Base-by-base conservation (phyloP, 2,329 filamentous ascomycete genomes). In the Annulohypoxylon truncatum region DNA sequence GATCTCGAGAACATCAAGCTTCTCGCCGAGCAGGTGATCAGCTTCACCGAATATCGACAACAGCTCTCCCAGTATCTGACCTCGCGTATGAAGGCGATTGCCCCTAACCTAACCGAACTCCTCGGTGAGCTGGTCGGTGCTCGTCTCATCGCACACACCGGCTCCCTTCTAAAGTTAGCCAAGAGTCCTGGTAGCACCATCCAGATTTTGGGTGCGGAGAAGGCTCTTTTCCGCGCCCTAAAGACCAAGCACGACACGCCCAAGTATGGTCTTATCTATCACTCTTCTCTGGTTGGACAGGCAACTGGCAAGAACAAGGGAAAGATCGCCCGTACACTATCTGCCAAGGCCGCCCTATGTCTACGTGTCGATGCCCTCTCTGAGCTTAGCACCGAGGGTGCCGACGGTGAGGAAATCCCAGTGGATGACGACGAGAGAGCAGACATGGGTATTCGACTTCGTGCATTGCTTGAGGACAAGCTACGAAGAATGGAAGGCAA, bases 241-340 rank as follows among this genome's bases (percentile, higher is more conserved):
- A 99, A 99, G 89, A 99, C 96, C 52, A 98, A 99, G 87, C 95
- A 98, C 81, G 94, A 97, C 77, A 99, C 96, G 38, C 96, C 96
- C 77, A 99, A 98, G 82, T 99, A 98, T 76, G 96, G 96, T 87
- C 87, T 97, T 71, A 93, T 96, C 79, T 96, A 96, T 83, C 92
- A 97, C 81, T 92, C 92, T 51, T 96, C 93, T 26, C 88, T 99
- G 47, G 96, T 99, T 71, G 96, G 96, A 46, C 96, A 99, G 83
- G 96, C 96, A 28, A 97, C 93, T 18, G 96, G 96, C 76, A 95
- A 93, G 85, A 98, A 98, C 86, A 99, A 99, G 90, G 96, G 96
- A 75, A 99, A 99, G 86, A 97, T 99, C 77, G 96, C 96, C 42
- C 93, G 96, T 87, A 94, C 97, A 85, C 87, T 99, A 67, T 92